Percentiles rank a stretch among this genome's conserved stretches.
Conservation (phyloP, 2,329 filamentous ascomycete species). For the Chaetomium globosum region DNA sequence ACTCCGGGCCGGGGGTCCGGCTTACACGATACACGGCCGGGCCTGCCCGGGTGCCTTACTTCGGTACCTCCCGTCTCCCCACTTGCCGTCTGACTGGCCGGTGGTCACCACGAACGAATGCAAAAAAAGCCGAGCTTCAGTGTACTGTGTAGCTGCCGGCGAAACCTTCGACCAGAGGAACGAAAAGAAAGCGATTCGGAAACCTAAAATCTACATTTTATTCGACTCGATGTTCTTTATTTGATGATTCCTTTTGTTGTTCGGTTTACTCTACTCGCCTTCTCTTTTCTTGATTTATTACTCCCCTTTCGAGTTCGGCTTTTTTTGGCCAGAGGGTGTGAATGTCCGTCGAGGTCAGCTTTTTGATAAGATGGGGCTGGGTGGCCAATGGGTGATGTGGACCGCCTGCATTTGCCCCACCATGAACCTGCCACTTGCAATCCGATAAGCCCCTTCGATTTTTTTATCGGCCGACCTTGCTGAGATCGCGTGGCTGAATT, state of each 20-base stretch:
- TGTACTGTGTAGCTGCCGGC: no score
- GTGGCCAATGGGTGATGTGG: constrained; percentile 8
- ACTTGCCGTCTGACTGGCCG: not conserved
- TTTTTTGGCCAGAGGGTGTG: no score
- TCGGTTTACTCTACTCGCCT: no score
- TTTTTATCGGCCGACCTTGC: constrained; percentile 33
- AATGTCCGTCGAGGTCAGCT: not conserved
- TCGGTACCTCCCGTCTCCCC: constrained; percentile 24
- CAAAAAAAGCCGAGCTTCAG: no score
- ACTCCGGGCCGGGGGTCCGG: no score
- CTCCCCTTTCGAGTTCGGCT: no score
- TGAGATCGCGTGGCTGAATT: constrained; percentile 14
- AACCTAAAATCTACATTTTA: no score
- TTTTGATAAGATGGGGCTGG: not conserved
- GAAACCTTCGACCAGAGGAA: no score
- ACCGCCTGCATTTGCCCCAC: constrained; percentile 15
- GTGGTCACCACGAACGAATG: not conserved
- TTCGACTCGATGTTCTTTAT: no score
- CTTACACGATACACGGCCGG: not conserved
- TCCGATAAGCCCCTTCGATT: constrained; percentile 31
- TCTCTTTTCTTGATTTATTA: no score
- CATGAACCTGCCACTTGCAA: constrained; percentile 18
- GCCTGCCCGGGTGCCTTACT: not conserved
- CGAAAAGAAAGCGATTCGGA: no score
- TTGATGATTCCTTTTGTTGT: no score